phyloP scores from a whole-genome alignment of 768 basidiomycete genomes.

The Termitomyces sp. region DNA sequence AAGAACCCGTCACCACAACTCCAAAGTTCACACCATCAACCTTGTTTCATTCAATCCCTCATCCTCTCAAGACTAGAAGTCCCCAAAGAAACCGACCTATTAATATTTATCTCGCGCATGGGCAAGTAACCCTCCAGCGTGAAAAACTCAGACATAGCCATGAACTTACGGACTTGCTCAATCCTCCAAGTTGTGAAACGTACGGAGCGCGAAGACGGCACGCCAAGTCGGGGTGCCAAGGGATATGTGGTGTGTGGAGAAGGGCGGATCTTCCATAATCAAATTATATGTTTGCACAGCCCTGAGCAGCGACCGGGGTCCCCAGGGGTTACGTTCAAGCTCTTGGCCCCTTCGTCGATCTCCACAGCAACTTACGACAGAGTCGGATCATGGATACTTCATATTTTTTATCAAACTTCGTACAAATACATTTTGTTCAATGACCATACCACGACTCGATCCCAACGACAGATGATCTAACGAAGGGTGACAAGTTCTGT shows the following conservation, averaged over 20 bases:
- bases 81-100: not conserved
- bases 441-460: not conserved
- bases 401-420: not conserved
- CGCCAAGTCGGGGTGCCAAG: not conserved
- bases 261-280: not conserved
- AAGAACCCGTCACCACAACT: not conserved
- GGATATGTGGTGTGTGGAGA: not conserved
- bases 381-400: not conserved
- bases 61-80: not conserved
- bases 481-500: constrained; percentile 49
- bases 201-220: not conserved
- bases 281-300: not conserved
- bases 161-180: not conserved
- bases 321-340: not conserved
- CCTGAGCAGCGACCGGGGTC: constrained; percentile 4
- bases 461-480: constrained; percentile 7
- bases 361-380: not conserved
- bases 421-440: constrained; percentile 3
- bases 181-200: not conserved
- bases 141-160: not conserved
- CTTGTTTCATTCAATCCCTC: not conserved
- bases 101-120: too few relatives aligned
- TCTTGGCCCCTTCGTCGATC: not conserved
- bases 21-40: not conserved
- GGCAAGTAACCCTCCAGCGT: not conserved